Conservation (phyloP, 805 yeast genomes). For the Ogataea angusta region DNA sequence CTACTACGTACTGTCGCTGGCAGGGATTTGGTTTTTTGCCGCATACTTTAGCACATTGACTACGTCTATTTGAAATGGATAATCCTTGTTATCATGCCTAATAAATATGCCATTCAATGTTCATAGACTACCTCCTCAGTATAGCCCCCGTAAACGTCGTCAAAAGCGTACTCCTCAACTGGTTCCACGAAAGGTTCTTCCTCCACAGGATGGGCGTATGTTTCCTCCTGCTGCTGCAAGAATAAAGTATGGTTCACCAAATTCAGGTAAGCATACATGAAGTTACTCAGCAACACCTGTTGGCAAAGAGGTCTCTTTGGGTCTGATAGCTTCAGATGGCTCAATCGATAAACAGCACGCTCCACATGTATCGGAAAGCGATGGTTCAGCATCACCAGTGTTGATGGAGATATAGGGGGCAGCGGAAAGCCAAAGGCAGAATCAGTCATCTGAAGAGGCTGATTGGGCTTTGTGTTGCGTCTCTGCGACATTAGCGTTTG, state of each 20-base stretch:
- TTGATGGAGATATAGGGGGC: slow-evolving; percentile 75
- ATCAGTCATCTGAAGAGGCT: slow-evolving; percentile 61
- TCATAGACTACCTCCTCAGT: slow-evolving; percentile 13
- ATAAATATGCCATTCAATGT: slow-evolving; percentile 4
- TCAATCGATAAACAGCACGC: slow-evolving; percentile 87
- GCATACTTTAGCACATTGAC: slow-evolving; percentile 23
- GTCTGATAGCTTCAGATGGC: slow-evolving; percentile 91
- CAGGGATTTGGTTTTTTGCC: slow-evolving; percentile 43
- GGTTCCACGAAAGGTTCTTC: slow-evolving; percentile 10
- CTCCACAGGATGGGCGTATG: slow-evolving; percentile 16
- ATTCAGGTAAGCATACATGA: slow-evolving; percentile 96
- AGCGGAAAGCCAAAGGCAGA: slow-evolving; percentile 86
- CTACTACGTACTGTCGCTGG: slow-evolving; percentile 39
- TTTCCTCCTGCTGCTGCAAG: slow-evolving; percentile 56
- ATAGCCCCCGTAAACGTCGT: slow-evolving; percentile 13
- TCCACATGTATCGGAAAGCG: slow-evolving; percentile 94
- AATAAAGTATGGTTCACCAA: slow-evolving; percentile 88
- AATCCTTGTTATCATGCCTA: background rate
- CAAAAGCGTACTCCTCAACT: slow-evolving; percentile 13
- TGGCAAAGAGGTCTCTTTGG: slow-evolving; percentile 88
- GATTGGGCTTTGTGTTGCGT: slow-evolving; percentile 44
- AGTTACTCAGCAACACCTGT: slow-evolving; percentile 89
- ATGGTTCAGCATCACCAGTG: slow-evolving; percentile 75
- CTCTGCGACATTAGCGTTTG: slow-evolving; percentile 28
- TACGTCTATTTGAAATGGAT: background rate